Evolutionary conservation across 1,284 basidiomycete genomes (phyloP).

Genomic region (Tilletia horrida): DNA sequence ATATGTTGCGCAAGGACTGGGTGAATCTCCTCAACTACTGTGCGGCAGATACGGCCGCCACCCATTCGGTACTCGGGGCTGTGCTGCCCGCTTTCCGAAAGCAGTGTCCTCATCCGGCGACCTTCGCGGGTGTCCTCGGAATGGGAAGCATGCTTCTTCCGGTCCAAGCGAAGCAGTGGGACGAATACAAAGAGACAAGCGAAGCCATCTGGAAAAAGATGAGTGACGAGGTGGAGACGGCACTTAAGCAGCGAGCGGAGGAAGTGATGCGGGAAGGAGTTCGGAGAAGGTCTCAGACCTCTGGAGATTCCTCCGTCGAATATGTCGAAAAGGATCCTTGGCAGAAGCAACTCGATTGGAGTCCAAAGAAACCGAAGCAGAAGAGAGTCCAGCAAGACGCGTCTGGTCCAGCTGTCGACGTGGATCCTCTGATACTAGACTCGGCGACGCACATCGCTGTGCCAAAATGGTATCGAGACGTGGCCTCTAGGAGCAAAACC

Average conservation of each 20-base stretch:
- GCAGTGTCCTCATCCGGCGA: conserved; percentile 86
- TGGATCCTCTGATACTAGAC: background rate
- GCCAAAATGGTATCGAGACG: conserved; percentile 22
- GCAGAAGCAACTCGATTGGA: conserved; percentile 91
- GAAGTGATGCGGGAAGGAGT: conserved; percentile 21
- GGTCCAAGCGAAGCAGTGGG: conserved; percentile 79
- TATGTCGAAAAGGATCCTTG: conserved; percentile 69
- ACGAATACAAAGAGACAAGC: conserved; percentile 72
- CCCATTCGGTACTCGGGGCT: conserved; percentile 74
- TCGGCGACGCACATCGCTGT: conserved; percentile 3
- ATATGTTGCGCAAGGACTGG: conserved; percentile 68
- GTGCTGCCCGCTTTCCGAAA: conserved; percentile 80
- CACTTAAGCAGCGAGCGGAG: conserved; percentile 18
- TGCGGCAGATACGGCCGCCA: conserved; percentile 76
- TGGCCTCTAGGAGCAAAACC: conserved; percentile 20
- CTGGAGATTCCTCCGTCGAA: conserved; percentile 44
- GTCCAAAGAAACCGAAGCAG: conserved; percentile 74
- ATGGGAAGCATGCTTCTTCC: conserved; percentile 91
- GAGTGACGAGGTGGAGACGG: conserved; percentile 69
- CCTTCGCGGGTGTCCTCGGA: conserved; percentile 82
- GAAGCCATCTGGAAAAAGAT: conserved; percentile 75
- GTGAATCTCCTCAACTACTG: conserved; percentile 82
- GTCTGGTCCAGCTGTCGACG: background rate
- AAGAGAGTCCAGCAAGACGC: conserved; percentile 20
- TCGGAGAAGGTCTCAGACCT: conserved; percentile 36